A percentile compares a stretch with the other conserved stretches of the same genome.
Conservation (phyloP, 1,284 basidiomycete genomes). For the Ustilago nuda region DNA sequence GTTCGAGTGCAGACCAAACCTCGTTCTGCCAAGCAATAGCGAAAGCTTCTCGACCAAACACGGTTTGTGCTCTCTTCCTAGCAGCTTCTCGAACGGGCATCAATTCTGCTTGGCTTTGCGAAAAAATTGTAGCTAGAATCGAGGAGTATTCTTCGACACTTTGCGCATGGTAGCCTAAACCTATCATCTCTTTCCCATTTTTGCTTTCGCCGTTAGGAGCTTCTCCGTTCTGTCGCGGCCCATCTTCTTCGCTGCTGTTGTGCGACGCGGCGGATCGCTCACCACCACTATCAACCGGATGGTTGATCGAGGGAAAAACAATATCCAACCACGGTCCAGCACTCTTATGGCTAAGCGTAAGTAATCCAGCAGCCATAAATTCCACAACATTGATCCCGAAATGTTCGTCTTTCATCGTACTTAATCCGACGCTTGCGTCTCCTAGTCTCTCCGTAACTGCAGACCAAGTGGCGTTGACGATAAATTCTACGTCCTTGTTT, state of each 20-base stretch:
- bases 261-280: too few relatives aligned
- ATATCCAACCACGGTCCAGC: conserved; percentile 93
- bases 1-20: conserved; percentile 34
- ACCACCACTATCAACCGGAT: neutral
- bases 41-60: conserved; percentile 53
- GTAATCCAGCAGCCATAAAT: conserved; percentile 92
- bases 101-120: conserved; percentile 71
- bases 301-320: conserved; percentile 73
- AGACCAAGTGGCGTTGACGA: conserved; percentile 84
- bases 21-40: conserved; percentile 24
- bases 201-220: too few relatives aligned
- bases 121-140: conserved; percentile 79
- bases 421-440: conserved; percentile 83
- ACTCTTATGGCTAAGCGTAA: conserved; percentile 91
- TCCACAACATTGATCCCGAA: conserved; percentile 99
- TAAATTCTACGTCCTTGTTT: conserved; percentile 78
- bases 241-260: too few relatives aligned
- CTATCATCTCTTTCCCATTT: neutral
- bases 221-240: too few relatives aligned
- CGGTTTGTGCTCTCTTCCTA: conserved; percentile 68
- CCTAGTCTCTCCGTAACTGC: conserved; percentile 79
- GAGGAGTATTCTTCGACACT: conserved; percentile 78
- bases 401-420: conserved; percentile 98
- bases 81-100: conserved; percentile 69
- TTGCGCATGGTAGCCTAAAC: conserved; percentile 72